Conservation (phyloP, 73 alveolate genomes). For the Halteria grandinella region DNA sequence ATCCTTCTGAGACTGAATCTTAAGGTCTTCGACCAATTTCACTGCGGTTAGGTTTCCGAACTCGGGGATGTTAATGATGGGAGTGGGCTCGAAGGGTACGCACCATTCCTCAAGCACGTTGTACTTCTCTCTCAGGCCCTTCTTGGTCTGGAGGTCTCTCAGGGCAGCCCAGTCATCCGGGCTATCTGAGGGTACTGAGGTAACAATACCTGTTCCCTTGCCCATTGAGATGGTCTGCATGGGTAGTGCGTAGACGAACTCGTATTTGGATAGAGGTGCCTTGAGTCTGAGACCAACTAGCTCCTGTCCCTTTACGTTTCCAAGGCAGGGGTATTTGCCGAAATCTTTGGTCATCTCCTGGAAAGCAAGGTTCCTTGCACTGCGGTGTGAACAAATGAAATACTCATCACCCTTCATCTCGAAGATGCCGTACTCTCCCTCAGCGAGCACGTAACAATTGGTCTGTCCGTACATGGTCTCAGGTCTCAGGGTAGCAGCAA, state of each 20-base stretch:
- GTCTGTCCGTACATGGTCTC: slow-evolving; percentile 99
- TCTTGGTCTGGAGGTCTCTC: slow-evolving; percentile 88
- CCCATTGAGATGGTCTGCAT: slow-evolving; percentile 96
- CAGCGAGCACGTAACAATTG: slow-evolving; percentile 93
- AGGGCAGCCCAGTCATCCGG: slow-evolving; percentile 98
- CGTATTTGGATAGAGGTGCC: slow-evolving; percentile 93
- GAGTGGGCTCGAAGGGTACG: slow-evolving; percentile 87
- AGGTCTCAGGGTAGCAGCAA: slow-evolving; percentile 98
- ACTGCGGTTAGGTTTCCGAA: slow-evolving; percentile 87
- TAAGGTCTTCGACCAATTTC: slow-evolving; percentile 80
- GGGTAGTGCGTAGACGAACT: slow-evolving; percentile 93
- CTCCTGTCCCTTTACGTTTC: slow-evolving; percentile 80
- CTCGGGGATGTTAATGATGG: slow-evolving; percentile 91
- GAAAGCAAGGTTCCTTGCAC: slow-evolving; percentile 93
- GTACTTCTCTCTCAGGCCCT: slow-evolving; percentile 87
- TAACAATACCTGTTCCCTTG: slow-evolving; percentile 98
- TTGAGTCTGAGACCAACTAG: slow-evolving; percentile 89
- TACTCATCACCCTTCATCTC: slow-evolving; percentile 88
- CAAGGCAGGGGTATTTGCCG: slow-evolving; percentile 62
- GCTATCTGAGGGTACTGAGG: slow-evolving; percentile 97
- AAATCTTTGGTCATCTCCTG: slow-evolving; percentile 85
- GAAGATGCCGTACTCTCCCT: slow-evolving; percentile 95
- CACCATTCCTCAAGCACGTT: slow-evolving; percentile 91
- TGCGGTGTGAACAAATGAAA: slow-evolving; percentile 86
- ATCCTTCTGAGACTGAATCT: slow-evolving; percentile 88